These are phyloP conservation scores for Candida pseudoglaebosa DNA, from an alignment of 805 yeast genomes.

Conservation along the genomic window DNA sequence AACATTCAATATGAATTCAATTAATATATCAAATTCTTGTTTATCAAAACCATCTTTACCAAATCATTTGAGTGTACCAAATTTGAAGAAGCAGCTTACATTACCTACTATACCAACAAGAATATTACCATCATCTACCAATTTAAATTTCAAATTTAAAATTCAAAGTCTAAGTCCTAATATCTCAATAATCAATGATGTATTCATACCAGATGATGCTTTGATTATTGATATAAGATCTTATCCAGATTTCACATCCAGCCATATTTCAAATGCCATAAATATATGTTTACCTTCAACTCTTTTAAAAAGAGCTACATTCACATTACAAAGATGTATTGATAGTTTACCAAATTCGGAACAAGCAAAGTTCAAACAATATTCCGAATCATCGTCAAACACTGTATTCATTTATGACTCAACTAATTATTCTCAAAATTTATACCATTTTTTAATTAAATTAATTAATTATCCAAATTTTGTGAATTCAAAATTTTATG, in stretches of 20 bases:
- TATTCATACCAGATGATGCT: constrained; percentile 12
- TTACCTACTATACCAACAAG: constrained; percentile 17
- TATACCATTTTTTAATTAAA: constrained; percentile 47
- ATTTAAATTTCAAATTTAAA: constrained; percentile 16
- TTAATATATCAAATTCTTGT: not conserved
- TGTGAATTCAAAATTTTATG: not conserved
- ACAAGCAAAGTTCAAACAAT: constrained; percentile 36
- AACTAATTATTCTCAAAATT: constrained; percentile 30
- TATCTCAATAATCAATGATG: constrained; percentile 9
- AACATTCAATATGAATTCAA: too few relatives aligned
- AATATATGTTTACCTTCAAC: constrained; percentile 91
- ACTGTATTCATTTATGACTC: constrained; percentile 44
- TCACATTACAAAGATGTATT: constrained; percentile 59
- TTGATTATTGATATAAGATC: constrained; percentile 78
- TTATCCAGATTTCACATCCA: constrained; percentile 62
- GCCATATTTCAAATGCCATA: constrained; percentile 57
- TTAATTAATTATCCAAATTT: constrained; percentile 26
- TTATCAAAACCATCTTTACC: not conserved
- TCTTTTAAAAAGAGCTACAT: constrained; percentile 68
- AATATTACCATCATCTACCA: constrained; percentile 16
- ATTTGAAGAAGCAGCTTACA: constrained; percentile 16
- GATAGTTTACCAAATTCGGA: constrained; percentile 57
- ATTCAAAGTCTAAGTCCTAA: constrained; percentile 20
- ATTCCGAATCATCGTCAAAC: constrained; percentile 16
- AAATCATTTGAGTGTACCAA: not conserved